Conservation (phyloP, 352 stramenopile genomes). For the Phytophthora capsici region DNA sequence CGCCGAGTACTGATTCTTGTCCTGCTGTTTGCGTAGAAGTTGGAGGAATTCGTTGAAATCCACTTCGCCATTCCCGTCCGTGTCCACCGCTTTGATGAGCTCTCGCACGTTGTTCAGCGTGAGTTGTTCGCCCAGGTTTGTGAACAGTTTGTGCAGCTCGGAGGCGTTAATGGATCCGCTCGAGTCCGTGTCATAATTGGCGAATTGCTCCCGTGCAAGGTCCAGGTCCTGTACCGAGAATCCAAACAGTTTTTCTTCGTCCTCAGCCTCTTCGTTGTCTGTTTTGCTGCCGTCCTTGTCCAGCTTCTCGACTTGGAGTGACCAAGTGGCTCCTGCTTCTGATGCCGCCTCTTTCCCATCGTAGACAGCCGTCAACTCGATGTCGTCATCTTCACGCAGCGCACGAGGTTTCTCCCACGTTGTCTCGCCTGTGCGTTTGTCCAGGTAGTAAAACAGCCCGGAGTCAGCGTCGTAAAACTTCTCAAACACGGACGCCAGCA, state of each 20-base stretch:
- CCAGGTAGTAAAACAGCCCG: conserved; percentile 75
- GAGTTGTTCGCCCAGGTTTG: conserved; percentile 61
- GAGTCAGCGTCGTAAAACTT: conserved; percentile 79
- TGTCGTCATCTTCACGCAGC: conserved; percentile 56
- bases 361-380: conserved; percentile 50
- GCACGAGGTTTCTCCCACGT: conserved; percentile 76
- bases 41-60: conserved; percentile 76
- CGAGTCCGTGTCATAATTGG: conserved; percentile 63
- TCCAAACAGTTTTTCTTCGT: conserved; percentile 28
- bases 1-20: conserved; percentile 67
- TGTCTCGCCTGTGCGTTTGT: conserved; percentile 69
- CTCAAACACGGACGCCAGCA: conserved; percentile 67
- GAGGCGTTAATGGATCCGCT: conserved; percentile 68
- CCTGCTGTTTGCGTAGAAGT: conserved; percentile 63
- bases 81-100: conserved; percentile 63
- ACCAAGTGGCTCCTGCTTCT: conserved; percentile 8
- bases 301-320: conserved; percentile 17
- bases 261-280: conserved; percentile 8
- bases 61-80: conserved; percentile 67
- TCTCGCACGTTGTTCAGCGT: conserved; percentile 65
- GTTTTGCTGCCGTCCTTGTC: conserved; percentile 34
- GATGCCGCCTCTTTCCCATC: conserved; percentile 19
- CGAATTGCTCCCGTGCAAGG: conserved; percentile 59
- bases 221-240: conserved; percentile 53
- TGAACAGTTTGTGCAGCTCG: conserved; percentile 67